Evolutionary conservation across 345 rosid species (phyloP).

Genomic region (Hibiscus syriacus): DNA sequence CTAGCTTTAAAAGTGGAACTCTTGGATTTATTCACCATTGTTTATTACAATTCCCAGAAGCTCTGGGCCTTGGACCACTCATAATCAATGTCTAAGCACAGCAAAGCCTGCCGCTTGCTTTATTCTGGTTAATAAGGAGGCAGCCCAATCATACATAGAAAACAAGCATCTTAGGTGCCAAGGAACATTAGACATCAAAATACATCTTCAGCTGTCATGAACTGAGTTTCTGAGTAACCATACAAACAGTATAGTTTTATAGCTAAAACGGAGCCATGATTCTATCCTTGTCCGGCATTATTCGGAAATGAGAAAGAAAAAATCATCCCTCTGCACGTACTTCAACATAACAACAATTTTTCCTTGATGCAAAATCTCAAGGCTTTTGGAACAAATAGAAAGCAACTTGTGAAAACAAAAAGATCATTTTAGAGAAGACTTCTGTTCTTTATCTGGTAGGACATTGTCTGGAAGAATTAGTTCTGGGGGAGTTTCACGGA

Average conservation of each 20-base stretch:
- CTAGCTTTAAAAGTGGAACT: neutral
- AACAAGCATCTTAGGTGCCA: conserved; percentile 14
- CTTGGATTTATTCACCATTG: too few species aligned
- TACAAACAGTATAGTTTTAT: conserved; percentile 1
- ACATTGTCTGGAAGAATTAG: conserved; percentile 70
- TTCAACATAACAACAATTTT: conserved; percentile 25
- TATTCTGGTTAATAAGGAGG: neutral
- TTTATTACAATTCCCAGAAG: too few species aligned
- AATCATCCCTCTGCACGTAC: conserved; percentile 23
- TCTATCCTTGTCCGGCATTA: conserved; percentile 32
- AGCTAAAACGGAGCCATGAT: conserved; percentile 14
- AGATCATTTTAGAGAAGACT: conserved; percentile 43
- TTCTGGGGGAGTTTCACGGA: conserved; percentile 74
- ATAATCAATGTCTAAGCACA: neutral
- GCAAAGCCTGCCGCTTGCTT: neutral
- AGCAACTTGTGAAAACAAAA: conserved; percentile 16
- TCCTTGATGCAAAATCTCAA: conserved; percentile 22
- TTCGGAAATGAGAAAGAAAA: conserved; percentile 17
- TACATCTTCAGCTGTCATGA: conserved; percentile 17
- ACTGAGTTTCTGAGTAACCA: conserved; percentile 11
- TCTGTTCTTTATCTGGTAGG: conserved; percentile 43
- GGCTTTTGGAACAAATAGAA: conserved; percentile 11
- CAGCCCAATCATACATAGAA: neutral
- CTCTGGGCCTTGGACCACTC: too few species aligned
- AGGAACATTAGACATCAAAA: conserved; percentile 15